Conservation (phyloP, 768 basidiomycete genomes). For the Lactifluus echinatus region DNA sequence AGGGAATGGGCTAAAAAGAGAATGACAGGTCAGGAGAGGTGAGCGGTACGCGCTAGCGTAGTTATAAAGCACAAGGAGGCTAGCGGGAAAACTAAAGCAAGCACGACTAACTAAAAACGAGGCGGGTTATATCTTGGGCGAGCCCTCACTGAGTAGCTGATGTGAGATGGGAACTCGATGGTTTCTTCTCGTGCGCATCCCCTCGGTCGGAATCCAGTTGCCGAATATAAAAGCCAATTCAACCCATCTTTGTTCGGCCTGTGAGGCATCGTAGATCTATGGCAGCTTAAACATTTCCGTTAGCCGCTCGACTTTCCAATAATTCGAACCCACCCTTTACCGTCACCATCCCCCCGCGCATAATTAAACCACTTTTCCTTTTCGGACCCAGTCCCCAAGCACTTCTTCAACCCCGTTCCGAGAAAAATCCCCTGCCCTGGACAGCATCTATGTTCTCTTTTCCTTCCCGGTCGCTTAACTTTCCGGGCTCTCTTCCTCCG, state of each 20-base stretch:
- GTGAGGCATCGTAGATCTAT: slow-evolving; percentile 16
- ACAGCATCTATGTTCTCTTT: slow-evolving; percentile 11
- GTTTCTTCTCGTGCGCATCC: slow-evolving; percentile 14
- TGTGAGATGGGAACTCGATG: slow-evolving; percentile 15
- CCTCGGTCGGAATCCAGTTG: slow-evolving; percentile 10
- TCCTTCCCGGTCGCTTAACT: not conserved
- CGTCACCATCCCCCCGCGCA: slow-evolving; percentile 8
- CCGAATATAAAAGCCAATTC: slow-evolving; percentile 18
- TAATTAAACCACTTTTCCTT: slow-evolving; percentile 19
- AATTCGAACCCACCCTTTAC: slow-evolving; percentile 12
- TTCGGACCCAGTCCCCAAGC: not conserved
- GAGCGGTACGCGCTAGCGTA: not conserved
- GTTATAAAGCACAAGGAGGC: slow-evolving; percentile 6
- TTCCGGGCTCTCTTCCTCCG: slow-evolving; percentile 9
- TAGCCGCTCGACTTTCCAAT: slow-evolving; percentile 15
- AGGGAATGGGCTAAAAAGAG: slow-evolving; percentile 8
- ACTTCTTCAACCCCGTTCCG: slow-evolving; percentile 17
- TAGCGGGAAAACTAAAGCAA: slow-evolving; percentile 8
- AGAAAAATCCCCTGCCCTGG: slow-evolving; percentile 7
- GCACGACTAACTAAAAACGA: slow-evolving; percentile 17
- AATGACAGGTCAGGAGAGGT: not conserved
- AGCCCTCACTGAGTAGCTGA: not conserved
- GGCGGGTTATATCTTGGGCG: slow-evolving; percentile 14
- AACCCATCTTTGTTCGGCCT: slow-evolving; percentile 19
- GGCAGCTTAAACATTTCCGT: slow-evolving; percentile 20